Evolutionary conservation across 1,284 basidiomycete species (phyloP).

Genomic region (Ceratobasidium sp.): DNA sequence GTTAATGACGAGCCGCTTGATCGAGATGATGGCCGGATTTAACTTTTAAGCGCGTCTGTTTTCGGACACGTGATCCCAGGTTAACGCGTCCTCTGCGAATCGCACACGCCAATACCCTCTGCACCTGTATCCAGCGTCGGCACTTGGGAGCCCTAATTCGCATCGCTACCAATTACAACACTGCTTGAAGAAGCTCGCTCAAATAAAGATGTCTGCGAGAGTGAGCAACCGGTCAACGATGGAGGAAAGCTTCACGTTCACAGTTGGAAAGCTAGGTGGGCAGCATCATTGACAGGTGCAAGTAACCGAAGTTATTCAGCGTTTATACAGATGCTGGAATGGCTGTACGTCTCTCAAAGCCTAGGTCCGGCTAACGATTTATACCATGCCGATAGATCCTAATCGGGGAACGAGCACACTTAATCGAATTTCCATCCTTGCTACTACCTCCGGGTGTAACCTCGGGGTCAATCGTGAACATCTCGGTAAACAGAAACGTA

Average conservation of each 20-base stretch:
- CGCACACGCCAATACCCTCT: no score
- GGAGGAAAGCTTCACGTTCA: conserved; percentile 69
- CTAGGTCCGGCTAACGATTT: not conserved
- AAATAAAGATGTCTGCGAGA: not conserved
- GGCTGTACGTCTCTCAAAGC: conserved; percentile 65
- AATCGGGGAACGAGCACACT: conserved; percentile 88
- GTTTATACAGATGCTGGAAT: conserved; percentile 74
- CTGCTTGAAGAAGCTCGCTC: no score
- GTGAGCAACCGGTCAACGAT: not conserved
- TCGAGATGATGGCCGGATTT: not conserved
- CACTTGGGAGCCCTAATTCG: no score
- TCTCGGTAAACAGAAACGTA: conserved; percentile 87
- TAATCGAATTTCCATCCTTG: conserved; percentile 95
- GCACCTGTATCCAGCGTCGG: no score
- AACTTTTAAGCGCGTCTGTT: not conserved
- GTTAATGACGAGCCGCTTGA: no score
- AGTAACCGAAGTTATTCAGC: not conserved
- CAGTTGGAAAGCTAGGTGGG: conserved; percentile 75
- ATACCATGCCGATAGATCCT: conserved; percentile 68
- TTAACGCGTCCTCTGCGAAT: no score
- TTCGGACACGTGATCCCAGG: not conserved
- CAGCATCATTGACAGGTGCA: conserved; percentile 22
- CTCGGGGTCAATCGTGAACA: conserved; percentile 95
- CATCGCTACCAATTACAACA: no score
- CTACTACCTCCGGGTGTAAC: conserved; percentile 89